Percentiles rank a stretch among this genome's conserved stretches.
Evolutionary conservation across 371 early-diverging fungal species (phyloP).

Genomic region (Mortierella sp.): DNA sequence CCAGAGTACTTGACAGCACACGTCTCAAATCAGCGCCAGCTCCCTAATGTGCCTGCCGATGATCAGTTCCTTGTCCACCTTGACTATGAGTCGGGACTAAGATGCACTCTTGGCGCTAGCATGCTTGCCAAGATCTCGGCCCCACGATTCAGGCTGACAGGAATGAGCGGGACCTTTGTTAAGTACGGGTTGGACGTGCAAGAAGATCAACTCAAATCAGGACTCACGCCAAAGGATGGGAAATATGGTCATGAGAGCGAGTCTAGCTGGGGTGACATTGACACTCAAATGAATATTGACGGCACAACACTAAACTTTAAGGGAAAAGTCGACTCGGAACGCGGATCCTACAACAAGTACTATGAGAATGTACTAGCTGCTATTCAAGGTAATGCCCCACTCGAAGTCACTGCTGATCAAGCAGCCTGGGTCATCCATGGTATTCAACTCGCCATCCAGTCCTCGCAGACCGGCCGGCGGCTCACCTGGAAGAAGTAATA

Average conservation of each 20-base stretch:
- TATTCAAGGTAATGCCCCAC: slow-evolving; percentile 58
- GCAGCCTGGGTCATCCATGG: slow-evolving; percentile 74
- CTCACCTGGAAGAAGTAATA: slow-evolving; percentile 34
- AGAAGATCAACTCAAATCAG: slow-evolving; percentile 77
- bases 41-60: slow-evolving; percentile 62
- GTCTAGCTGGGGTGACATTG: slow-evolving; percentile 64
- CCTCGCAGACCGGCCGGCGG: slow-evolving; percentile 51
- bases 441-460: slow-evolving; percentile 77
- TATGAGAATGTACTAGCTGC: slow-evolving; percentile 75
- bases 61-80: slow-evolving; percentile 75
- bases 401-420: slow-evolving; percentile 74
- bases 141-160: slow-evolving; percentile 74
- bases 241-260: slow-evolving; percentile 65
- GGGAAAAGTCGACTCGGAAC: slow-evolving; percentile 67
- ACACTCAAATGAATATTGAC: slow-evolving; percentile 56
- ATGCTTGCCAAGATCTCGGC: slow-evolving; percentile 78
- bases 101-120: slow-evolving; percentile 71
- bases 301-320: slow-evolving; percentile 61
- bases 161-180: slow-evolving; percentile 74
- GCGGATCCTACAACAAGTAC: slow-evolving; percentile 69
- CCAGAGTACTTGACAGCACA: slow-evolving; percentile 72
- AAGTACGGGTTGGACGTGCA: slow-evolving; percentile 80
- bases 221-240: slow-evolving; percentile 60
- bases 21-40: slow-evolving; percentile 75
- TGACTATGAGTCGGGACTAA: slow-evolving; percentile 66